A percentile compares a stretch with the other conserved stretches of the same genome.
Conservation (phyloP, 305 asterid species). For the Fraxinus xanthoxyloides region DNA sequence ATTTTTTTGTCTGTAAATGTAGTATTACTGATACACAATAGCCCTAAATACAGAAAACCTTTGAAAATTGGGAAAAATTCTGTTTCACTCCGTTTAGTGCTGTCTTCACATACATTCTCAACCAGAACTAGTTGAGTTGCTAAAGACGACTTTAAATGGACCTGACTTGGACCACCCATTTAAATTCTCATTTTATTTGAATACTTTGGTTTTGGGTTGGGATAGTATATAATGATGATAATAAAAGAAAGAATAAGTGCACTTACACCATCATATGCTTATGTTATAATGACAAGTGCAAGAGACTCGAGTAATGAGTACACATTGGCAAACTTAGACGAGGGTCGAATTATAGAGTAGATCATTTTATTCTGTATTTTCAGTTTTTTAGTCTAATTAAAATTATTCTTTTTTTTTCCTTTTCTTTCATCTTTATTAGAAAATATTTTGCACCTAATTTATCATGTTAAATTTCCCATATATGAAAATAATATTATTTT, state of each 20-base stretch:
- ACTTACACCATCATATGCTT: constrained; percentile 3
- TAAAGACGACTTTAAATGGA: not conserved
- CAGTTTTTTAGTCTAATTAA: not conserved
- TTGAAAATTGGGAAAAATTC: not conserved
- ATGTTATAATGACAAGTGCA: not conserved
- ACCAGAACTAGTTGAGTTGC: not conserved
- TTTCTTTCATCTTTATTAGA: not conserved
- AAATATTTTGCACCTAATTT: not conserved
- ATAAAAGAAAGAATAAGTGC: constrained; percentile 6
- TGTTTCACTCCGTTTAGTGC: not conserved
- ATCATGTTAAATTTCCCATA: not conserved
- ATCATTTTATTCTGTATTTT: not conserved
- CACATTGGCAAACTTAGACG: not conserved
- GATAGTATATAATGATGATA: not conserved
- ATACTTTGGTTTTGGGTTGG: not conserved
- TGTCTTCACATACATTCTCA: not conserved
- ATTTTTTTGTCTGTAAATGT: too few relatives aligned
- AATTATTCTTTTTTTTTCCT: not conserved
- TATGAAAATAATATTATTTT: too few relatives aligned
- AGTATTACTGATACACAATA: too few relatives aligned
- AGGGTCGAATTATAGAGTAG: not conserved
- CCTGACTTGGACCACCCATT: not conserved
- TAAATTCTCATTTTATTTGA: not conserved
- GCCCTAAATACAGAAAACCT: not conserved
- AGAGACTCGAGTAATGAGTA: not conserved